A percentile compares a stretch with the other conserved stretches of the same genome.
Conservation (phyloP, 768 basidiomycete genomes). For the Leccinum pellstonianum region DNA sequence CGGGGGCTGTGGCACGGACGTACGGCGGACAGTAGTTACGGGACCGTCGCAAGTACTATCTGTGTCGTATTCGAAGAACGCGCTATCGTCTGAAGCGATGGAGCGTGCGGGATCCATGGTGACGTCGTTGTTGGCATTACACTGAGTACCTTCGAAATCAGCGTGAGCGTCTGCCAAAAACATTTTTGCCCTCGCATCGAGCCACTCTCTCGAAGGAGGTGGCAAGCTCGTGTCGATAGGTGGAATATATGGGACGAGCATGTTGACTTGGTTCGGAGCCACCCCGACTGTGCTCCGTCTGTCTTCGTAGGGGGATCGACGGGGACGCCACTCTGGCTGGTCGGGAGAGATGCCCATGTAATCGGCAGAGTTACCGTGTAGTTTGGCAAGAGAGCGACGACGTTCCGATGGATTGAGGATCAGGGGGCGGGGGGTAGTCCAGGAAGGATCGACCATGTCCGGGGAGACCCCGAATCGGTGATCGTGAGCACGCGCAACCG, state of each 20-base stretch:
- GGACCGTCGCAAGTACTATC: slow-evolving; percentile 19
- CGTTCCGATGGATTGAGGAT: slow-evolving; percentile 16
- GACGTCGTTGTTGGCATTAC: neutral
- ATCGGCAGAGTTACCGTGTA: slow-evolving; percentile 15
- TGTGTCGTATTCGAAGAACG: slow-evolving; percentile 23
- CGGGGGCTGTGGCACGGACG: neutral
- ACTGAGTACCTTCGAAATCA: slow-evolving; percentile 6
- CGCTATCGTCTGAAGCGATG: slow-evolving; percentile 6
- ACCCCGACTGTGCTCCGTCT: slow-evolving; percentile 23
- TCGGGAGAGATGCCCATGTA: slow-evolving; percentile 28
- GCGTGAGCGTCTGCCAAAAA: slow-evolving; percentile 18
- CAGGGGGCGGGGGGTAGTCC: slow-evolving; percentile 11
- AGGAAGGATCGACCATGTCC: slow-evolving; percentile 13
- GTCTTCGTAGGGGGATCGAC: slow-evolving; percentile 28
- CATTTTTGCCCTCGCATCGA: slow-evolving; percentile 16
- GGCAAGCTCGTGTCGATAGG: slow-evolving; percentile 22
- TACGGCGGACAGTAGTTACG: neutral
- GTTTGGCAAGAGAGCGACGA: slow-evolving; percentile 15
- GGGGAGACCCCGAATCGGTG: slow-evolving; percentile 12
- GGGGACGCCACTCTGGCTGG: slow-evolving; percentile 23
- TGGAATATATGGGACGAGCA: slow-evolving; percentile 24
- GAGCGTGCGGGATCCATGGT: neutral
- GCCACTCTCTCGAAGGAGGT: slow-evolving; percentile 16
- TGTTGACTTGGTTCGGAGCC: slow-evolving; percentile 28
- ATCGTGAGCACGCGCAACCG: slow-evolving; percentile 31